Percentiles rank a stretch among this genome's conserved stretches.
phyloP scores from a whole-genome alignment of 345 rosid species.

The Citrus unshiu region DNA sequence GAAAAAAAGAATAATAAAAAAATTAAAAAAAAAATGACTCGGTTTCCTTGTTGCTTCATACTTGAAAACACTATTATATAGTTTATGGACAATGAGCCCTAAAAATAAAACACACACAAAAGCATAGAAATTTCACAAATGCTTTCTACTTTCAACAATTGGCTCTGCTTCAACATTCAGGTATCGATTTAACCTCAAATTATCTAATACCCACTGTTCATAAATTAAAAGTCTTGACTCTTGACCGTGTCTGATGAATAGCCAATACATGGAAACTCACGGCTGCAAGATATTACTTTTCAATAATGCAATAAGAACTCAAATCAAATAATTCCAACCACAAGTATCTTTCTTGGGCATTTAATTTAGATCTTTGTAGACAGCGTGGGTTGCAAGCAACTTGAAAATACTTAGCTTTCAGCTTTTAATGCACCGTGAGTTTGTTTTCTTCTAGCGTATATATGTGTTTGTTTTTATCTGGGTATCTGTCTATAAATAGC shows the following conservation, averaged over 20 bases:
- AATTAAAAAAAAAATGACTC: no score
- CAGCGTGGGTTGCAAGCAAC: slow-evolving; percentile 18
- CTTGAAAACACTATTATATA: not conserved
- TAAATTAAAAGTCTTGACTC: not conserved
- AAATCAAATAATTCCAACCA: not conserved
- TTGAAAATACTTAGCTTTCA: slow-evolving; percentile 18
- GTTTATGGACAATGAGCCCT: not conserved
- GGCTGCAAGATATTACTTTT: not conserved
- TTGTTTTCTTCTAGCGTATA: slow-evolving; percentile 10
- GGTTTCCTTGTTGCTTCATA: not conserved
- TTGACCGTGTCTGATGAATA: not conserved
- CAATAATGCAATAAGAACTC: not conserved
- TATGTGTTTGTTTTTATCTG: not conserved
- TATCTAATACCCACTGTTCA: not conserved
- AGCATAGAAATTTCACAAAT: no score
- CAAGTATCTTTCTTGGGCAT: slow-evolving; percentile 10
- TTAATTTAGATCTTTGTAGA: not conserved
- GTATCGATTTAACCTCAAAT: not conserved
- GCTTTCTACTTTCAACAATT: not conserved
- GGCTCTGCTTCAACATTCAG: not conserved
- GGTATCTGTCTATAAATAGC: slow-evolving; percentile 17
- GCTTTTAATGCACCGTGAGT: slow-evolving; percentile 19
- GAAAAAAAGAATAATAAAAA: no score
- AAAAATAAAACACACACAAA: not conserved
- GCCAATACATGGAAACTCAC: no score